Percentiles rank a stretch among this genome's conserved stretches.
These are phyloP conservation scores for Neurospora pannonica DNA, from an alignment of 495 filamentous ascomycete genomes.

Conservation along the genomic window DNA sequence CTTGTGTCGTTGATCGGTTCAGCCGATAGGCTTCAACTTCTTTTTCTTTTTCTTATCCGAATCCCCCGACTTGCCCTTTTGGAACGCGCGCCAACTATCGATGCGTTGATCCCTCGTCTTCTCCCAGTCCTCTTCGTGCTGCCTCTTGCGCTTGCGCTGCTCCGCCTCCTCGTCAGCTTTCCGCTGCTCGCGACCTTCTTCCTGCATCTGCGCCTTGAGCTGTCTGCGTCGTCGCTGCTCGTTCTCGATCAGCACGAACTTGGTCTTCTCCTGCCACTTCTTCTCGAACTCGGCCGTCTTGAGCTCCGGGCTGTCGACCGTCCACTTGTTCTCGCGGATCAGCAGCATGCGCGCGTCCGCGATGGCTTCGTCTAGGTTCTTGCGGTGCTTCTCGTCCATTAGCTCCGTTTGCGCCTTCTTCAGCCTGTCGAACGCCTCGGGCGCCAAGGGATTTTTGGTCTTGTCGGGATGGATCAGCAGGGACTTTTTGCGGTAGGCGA, in stretches of 20 bases:
- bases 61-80: slow-evolving; percentile 52
- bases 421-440: slow-evolving; percentile 92
- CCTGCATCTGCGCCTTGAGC: slow-evolving; percentile 88
- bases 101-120: slow-evolving; percentile 83
- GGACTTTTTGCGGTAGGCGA: slow-evolving; percentile 87
- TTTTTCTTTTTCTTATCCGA: slow-evolving; percentile 90
- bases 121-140: slow-evolving; percentile 92
- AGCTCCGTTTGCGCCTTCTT: slow-evolving; percentile 89
- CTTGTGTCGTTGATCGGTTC: slow-evolving; percentile 5
- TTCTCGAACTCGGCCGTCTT: slow-evolving; percentile 70
- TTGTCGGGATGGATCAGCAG: slow-evolving; percentile 98
- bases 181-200: slow-evolving; percentile 86
- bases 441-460: slow-evolving; percentile 81
- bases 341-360: slow-evolving; percentile 89
- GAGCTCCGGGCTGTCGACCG: slow-evolving; percentile 75
- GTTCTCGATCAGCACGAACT: slow-evolving; percentile 83
- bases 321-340: slow-evolving; percentile 91
- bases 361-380: slow-evolving; percentile 84
- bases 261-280: slow-evolving; percentile 88
- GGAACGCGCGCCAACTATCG: slow-evolving; percentile 87
- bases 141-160: slow-evolving; percentile 81
- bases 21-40: slow-evolving; percentile 59
- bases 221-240: slow-evolving; percentile 77
- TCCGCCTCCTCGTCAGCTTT: slow-evolving; percentile 81
- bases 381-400: slow-evolving; percentile 87